Evolutionary conservation across 108 stramenopile species (phyloP).

Genomic region (Hondaea fermentalgiana): DNA sequence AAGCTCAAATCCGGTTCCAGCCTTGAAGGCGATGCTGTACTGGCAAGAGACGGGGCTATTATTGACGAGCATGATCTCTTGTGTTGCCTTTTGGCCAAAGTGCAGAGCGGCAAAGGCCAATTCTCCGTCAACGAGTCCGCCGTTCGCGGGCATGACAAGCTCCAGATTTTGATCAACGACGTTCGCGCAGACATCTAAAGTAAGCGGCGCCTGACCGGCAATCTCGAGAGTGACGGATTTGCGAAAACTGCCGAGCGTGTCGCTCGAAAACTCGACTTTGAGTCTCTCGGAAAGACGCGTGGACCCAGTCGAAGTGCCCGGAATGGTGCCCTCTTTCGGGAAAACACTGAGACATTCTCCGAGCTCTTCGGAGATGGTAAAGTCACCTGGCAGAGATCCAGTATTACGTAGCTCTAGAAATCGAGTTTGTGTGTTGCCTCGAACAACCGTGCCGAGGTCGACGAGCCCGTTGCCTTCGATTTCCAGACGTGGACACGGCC

Average conservation of each 20-base stretch:
- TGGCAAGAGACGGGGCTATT: conserved; percentile 20
- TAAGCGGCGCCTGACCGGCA: not conserved
- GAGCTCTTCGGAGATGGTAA: not conserved
- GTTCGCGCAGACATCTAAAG: conserved; percentile 20
- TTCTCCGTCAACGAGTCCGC: not conserved
- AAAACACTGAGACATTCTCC: not conserved
- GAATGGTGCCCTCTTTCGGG: not conserved
- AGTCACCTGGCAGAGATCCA: not conserved
- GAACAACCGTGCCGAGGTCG: not conserved
- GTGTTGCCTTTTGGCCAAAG: conserved; percentile 18
- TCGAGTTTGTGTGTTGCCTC: not conserved
- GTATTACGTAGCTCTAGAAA: not conserved
- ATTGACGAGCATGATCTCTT: conserved; percentile 26
- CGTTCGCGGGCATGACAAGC: not conserved
- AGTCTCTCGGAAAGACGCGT: not conserved
- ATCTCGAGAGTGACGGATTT: not conserved
- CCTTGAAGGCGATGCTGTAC: conserved; percentile 16
- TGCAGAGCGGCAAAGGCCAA: conserved; percentile 22
- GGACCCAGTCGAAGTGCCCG: not conserved
- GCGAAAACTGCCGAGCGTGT: not conserved
- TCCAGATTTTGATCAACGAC: conserved; percentile 23
- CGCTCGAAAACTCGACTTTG: not conserved
- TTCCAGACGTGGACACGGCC: not conserved
- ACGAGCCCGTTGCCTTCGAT: conserved; percentile 1
- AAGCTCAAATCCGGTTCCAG: not conserved